Evolutionary conservation across 2,329 filamentous ascomycete species (phyloP).

Genomic region (Chaetomiaceae sp.): DNA sequence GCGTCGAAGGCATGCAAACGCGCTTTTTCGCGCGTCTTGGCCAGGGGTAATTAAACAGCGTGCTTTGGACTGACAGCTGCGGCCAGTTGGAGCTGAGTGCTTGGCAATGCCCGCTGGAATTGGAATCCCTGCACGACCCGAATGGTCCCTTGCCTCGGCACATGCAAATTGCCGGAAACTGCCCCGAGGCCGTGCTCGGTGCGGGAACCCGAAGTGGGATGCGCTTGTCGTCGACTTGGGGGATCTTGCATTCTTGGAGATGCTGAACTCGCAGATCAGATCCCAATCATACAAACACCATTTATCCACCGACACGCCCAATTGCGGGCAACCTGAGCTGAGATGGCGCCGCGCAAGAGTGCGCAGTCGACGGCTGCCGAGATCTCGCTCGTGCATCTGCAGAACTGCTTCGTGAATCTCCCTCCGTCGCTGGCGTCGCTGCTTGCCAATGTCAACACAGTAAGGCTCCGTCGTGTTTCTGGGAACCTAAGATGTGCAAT

Average conservation of each 20-base stretch:
- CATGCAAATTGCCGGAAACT: constrained; percentile 27
- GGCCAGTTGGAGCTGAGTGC: constrained; percentile 1
- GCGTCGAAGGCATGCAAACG: constrained; percentile 18
- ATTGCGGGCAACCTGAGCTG: not conserved
- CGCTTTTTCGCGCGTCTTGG: constrained; percentile 26
- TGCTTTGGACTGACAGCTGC: constrained; percentile 1
- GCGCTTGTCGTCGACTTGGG: not conserved
- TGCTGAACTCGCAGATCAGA: not conserved
- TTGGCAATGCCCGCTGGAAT: not conserved
- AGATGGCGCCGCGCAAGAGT: constrained; percentile 50
- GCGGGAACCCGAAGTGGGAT: constrained; percentile 1
- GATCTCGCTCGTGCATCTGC: constrained; percentile 78
- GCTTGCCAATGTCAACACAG: constrained; percentile 84
- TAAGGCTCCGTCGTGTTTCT: constrained; percentile 42
- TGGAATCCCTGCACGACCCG: not conserved
- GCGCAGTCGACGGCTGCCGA: constrained; percentile 69
- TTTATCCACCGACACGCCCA: not conserved
- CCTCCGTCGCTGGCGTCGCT: constrained; percentile 78
- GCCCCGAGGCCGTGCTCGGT: constrained; percentile 1
- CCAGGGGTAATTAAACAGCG: constrained; percentile 16
- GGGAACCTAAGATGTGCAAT: not conserved
- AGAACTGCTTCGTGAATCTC: constrained; percentile 93
- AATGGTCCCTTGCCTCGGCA: constrained; percentile 30
- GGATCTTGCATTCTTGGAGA: not conserved
- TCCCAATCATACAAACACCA: not conserved